phyloP scores from a whole-genome alignment of 1,284 basidiomycete species.

The Ceratobasidium sp. region DNA sequence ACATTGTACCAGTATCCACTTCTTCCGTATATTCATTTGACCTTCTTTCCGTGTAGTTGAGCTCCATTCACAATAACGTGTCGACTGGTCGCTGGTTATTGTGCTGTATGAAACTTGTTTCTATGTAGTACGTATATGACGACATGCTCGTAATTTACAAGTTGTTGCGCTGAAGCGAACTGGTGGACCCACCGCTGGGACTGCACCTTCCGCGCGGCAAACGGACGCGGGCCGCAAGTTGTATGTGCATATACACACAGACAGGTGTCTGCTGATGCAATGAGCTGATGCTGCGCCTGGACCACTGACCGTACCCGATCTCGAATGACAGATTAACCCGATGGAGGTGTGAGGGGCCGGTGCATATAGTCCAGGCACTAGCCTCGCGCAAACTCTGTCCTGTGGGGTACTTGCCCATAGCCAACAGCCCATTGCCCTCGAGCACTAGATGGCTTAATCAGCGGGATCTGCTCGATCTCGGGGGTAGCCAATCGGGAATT shows the following conservation, averaged over 20 bases:
- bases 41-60: background rate
- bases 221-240: background rate
- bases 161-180: background rate
- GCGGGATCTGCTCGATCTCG: slow-evolving; percentile 24
- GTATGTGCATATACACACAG: background rate
- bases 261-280: slow-evolving; percentile 9
- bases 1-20: slow-evolving; percentile 34
- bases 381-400: background rate
- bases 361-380: background rate
- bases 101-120: slow-evolving; percentile 32
- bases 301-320: background rate
- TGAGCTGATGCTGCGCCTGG: background rate
- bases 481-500: background rate
- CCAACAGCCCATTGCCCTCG: background rate
- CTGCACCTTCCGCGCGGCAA: slow-evolving; percentile 9
- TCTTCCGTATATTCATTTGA: slow-evolving; percentile 25
- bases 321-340: slow-evolving; percentile 20
- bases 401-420: background rate
- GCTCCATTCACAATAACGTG: slow-evolving; percentile 8
- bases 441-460: slow-evolving; percentile 17
- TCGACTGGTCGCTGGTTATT: slow-evolving; percentile 22
- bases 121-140: slow-evolving; percentile 42
- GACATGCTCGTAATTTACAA: slow-evolving; percentile 14
- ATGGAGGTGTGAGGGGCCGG: background rate
- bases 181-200: background rate